A percentile compares a stretch with the other conserved stretches of the same genome.
phyloP scores from a whole-genome alignment of 345 rosid genomes.

The Brassica rapa region DNA sequence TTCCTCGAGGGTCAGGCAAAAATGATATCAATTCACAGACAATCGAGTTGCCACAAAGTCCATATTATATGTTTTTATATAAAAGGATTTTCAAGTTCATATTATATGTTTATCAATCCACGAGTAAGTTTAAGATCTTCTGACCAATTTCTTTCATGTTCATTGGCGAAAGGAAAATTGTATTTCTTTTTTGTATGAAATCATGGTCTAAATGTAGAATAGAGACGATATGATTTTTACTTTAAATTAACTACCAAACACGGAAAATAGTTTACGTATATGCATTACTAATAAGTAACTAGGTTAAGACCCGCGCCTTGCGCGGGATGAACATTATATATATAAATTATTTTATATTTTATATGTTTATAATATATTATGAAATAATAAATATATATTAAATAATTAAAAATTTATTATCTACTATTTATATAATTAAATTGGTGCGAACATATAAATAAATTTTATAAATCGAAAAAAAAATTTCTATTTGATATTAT shows the following conservation, averaged over 20 bases:
- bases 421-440: too few relatives aligned
- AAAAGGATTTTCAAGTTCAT: not conserved
- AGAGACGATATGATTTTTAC: too few relatives aligned
- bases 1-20: not conserved
- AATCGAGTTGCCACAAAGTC: not conserved
- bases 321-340: too few relatives aligned
- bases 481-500: too few relatives aligned
- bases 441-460: too few relatives aligned
- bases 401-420: too few relatives aligned
- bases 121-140: not conserved
- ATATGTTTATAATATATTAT: too few relatives aligned
- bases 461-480: too few relatives aligned
- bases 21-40: not conserved
- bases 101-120: not conserved
- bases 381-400: too few relatives aligned
- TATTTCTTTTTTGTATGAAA: not conserved
- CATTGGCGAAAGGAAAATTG: not conserved
- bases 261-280: not conserved
- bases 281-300: not conserved
- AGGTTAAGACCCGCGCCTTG: too few relatives aligned
- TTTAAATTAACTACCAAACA: not conserved
- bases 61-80: not conserved
- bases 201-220: not conserved
- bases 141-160: not conserved
- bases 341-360: too few relatives aligned